Evolutionary conservation across 495 filamentous ascomycete genomes (phyloP), one percentile per base, ranked within the genome.

Genomic region (Elaphomyces granulatus): DNA sequence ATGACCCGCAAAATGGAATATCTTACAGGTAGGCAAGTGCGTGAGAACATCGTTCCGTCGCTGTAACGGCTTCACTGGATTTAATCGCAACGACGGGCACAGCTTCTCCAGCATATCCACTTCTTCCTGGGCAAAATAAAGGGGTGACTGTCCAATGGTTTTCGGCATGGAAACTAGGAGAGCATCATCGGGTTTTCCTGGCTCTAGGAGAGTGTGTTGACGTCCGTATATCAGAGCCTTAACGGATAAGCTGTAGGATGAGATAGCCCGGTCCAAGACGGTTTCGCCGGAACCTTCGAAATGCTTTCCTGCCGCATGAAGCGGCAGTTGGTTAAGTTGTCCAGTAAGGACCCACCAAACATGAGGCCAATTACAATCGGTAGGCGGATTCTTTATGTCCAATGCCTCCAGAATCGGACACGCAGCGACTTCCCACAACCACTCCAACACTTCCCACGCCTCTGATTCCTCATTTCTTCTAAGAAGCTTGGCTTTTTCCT

Each of bases 171-270:
- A 28, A 32, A 53, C 41, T 3, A 55, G 44, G 32, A 55, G 30
- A 7, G 50, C 52, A 15, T 43, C 14, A 31, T 8, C 20, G 28
- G 41, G 15, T 3, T 18, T n/a, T n/a, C n/a, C n/a, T n/a, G n/a
- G n/a, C 20, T 2, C 2, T 6, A 17, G 4, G 2, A 9, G 15
- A 2, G n/a, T 32, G 16, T 16, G 40, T 36, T 14, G 26, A 12
- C 41, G 47, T 21, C 31, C 37, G 31, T 38, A 21, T 21, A 52
- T 32, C 8, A 57, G 14, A 32, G 49, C 41, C 36, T 50, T 50
- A 26, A 54, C 38, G 10, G 51, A 57, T 3, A 44, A 41, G 32
- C 38, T 50, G 41, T 57, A 57, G 1, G 53, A 57, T n/a, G 53
- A 57, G 18, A 57, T 44, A 3, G 47, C 52, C 23, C 51, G 16